Conservation (phyloP, 495 filamentous ascomycete species). For the Oidiodendron maius region DNA sequence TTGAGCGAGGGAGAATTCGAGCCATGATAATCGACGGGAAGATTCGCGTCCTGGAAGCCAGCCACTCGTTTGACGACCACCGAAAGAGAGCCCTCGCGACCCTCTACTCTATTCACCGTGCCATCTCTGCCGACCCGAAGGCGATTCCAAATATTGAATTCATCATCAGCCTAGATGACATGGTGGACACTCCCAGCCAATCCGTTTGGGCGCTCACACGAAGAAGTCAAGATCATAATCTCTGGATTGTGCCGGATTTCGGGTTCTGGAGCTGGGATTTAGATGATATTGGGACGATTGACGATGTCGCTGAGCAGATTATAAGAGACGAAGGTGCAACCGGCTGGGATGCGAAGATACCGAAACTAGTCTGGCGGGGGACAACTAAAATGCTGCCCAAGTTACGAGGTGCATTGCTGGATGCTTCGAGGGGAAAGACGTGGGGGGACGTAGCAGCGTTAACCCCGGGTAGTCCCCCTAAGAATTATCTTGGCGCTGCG, state of each 20-base stretch:
- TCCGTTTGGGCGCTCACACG: constrained; percentile 48
- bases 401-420: constrained; percentile 26
- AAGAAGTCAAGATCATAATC: constrained; percentile 30
- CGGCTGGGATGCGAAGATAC: constrained; percentile 43
- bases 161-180: constrained; percentile 51
- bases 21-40: constrained; percentile 33
- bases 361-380: constrained; percentile 56
- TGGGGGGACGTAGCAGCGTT: constrained; percentile 4
- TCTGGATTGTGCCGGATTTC: constrained; percentile 67
- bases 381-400: constrained; percentile 5
- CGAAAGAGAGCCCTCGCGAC: not conserved
- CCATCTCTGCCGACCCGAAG: constrained; percentile 32
- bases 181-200: constrained; percentile 29
- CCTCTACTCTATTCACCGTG: constrained; percentile 23
- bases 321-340: constrained; percentile 19
- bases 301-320: constrained; percentile 40
- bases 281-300: constrained; percentile 44
- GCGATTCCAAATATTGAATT: constrained; percentile 56
- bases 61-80: not conserved
- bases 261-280: constrained; percentile 59
- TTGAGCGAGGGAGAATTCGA: constrained; percentile 35
- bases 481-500: constrained; percentile 24
- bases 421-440: not conserved
- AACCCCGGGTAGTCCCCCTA: not conserved
- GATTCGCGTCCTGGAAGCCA: constrained; percentile 16